Evolutionary conservation across 768 basidiomycete genomes (phyloP).

Genomic region (Termitomyces sp.): DNA sequence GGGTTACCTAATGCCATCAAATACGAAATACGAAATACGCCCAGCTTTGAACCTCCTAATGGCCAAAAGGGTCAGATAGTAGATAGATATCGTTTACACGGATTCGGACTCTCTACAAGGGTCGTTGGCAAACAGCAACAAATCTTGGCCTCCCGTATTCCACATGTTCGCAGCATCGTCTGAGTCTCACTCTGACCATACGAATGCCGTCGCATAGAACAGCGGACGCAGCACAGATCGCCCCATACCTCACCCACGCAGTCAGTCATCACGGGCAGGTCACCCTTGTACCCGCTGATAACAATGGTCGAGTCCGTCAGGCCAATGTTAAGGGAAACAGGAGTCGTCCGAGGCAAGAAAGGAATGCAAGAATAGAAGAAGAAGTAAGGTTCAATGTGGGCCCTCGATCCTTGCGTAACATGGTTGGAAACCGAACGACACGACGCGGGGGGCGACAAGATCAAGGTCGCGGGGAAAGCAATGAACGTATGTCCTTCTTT

Average conservation of each 20-base stretch:
- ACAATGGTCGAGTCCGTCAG: slow-evolving; percentile 40
- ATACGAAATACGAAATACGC: too few species aligned
- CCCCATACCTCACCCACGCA: slow-evolving; percentile 55
- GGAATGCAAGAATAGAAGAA: slow-evolving; percentile 39
- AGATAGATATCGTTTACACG: too few species aligned
- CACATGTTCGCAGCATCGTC: slow-evolving; percentile 30
- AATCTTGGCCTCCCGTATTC: slow-evolving; percentile 33
- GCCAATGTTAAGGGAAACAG: slow-evolving; percentile 36
- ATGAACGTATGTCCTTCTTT: slow-evolving; percentile 17
- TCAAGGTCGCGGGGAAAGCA: slow-evolving; percentile 18
- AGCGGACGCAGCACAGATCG: slow-evolving; percentile 45
- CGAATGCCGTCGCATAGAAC: slow-evolving; percentile 38
- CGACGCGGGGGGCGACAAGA: slow-evolving; percentile 23
- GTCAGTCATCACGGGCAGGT: slow-evolving; percentile 49
- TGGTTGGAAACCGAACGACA: slow-evolving; percentile 19
- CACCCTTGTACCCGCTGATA: slow-evolving; percentile 45
- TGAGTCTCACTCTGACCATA: slow-evolving; percentile 29
- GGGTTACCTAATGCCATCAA: too few species aligned
- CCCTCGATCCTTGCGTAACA: slow-evolving; percentile 24
- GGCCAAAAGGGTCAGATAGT: too few species aligned
- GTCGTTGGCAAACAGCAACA: slow-evolving; percentile 26
- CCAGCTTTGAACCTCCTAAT: too few species aligned
- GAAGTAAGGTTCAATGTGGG: slow-evolving; percentile 39
- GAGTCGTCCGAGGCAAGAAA: slow-evolving; percentile 28
- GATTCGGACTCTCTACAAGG: too few species aligned